These are phyloP conservation scores for Castanea sativa DNA, from an alignment of 306 rosid species.

Conservation along the genomic window DNA sequence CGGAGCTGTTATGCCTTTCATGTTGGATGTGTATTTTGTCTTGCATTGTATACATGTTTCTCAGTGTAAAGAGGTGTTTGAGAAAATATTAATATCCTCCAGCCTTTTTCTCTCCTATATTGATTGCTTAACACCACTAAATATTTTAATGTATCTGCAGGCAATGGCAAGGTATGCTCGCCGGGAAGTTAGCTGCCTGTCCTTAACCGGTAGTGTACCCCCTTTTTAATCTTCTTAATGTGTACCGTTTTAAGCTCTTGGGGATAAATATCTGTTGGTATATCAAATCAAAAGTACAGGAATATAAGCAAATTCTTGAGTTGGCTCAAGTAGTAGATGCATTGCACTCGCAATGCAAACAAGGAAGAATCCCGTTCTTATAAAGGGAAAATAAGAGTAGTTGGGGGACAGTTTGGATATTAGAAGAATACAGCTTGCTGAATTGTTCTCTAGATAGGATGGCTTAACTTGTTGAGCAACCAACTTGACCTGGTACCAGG, in stretches of 20 bases:
- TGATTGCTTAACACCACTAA: conserved; percentile 11
- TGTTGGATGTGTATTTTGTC: neutral
- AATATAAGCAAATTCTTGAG: neutral
- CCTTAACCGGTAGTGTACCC: conserved; percentile 66
- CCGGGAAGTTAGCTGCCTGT: conserved; percentile 75
- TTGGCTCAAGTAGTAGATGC: neutral
- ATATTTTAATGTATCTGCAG: conserved; percentile 36
- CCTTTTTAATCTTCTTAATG: neutral
- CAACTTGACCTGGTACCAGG: neutral
- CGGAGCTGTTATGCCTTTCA: conserved; percentile 5
- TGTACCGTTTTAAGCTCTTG: neutral
- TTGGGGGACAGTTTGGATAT: neutral
- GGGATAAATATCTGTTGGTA: neutral
- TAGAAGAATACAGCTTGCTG: neutral
- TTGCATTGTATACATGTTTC: neutral
- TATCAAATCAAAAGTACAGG: neutral
- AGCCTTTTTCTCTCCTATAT: conserved; percentile 3
- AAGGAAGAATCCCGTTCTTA: neutral
- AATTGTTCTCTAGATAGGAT: neutral
- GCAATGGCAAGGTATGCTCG: conserved; percentile 88
- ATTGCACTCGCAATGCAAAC: neutral
- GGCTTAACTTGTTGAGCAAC: neutral
- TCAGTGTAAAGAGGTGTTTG: neutral
- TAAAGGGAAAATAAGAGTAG: neutral
- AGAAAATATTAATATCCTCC: neutral